Percentiles rank a stretch among this genome's conserved stretches.
Conservation (phyloP, 1,284 basidiomycete species). For the Naganishia sp. region DNA sequence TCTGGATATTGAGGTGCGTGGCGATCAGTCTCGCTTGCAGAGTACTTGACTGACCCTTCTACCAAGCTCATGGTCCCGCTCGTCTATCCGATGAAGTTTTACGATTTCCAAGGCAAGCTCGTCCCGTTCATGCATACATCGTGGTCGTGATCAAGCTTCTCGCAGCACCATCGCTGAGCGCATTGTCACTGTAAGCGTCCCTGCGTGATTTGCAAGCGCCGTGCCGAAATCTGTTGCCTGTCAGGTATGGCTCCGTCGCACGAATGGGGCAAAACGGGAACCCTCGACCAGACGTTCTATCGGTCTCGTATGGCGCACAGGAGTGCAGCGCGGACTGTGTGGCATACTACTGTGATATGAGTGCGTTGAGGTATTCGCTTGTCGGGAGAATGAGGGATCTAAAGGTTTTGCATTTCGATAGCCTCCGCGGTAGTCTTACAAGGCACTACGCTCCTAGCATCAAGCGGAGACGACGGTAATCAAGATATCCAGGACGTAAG, state of each 20-base stretch:
- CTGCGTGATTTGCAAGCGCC: not conserved
- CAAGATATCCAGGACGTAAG: slow-evolving; percentile 25
- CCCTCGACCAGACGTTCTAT: slow-evolving; percentile 19
- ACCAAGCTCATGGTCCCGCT: slow-evolving; percentile 20
- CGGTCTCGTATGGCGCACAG: slow-evolving; percentile 15
- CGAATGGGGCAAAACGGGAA: slow-evolving; percentile 1
- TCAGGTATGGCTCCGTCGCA: slow-evolving; percentile 12
- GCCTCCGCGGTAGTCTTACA: slow-evolving; percentile 1
- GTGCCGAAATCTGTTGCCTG: not conserved
- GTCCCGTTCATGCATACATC: not conserved
- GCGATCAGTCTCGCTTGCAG: not conserved
- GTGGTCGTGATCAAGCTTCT: not conserved
- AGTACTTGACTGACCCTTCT: not conserved
- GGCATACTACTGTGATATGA: slow-evolving; percentile 17
- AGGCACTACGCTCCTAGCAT: slow-evolving; percentile 13
- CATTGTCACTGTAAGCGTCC: slow-evolving; percentile 12
- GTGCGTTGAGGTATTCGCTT: not conserved
- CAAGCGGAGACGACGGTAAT: slow-evolving; percentile 21
- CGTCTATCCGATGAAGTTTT: slow-evolving; percentile 21
- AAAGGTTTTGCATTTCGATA: not conserved
- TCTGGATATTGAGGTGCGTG: slow-evolving; percentile 17
- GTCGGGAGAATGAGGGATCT: not conserved
- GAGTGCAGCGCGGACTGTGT: slow-evolving; percentile 22
- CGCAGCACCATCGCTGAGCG: slow-evolving; percentile 18
- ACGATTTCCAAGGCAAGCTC: slow-evolving; percentile 19